These are phyloP conservation scores for Blastocystis sp. DNA, from an alignment of 352 stramenopile species.

Conservation along the genomic window DNA sequence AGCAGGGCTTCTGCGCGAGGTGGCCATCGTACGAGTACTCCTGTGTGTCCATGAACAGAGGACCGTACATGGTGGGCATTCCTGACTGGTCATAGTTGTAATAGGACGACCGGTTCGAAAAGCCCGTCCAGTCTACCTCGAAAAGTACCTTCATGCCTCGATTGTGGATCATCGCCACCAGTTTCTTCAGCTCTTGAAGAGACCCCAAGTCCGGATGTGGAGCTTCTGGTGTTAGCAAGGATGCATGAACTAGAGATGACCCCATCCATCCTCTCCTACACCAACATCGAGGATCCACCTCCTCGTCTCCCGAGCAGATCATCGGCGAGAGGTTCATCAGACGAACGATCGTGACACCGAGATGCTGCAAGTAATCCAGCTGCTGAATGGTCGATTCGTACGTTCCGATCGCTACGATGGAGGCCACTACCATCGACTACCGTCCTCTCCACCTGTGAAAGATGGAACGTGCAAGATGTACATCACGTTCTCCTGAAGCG, in stretches of 20 bases:
- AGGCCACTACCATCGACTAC: not conserved
- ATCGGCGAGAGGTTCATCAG: not conserved
- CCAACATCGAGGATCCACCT: not conserved
- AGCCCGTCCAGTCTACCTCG: conserved; percentile 18
- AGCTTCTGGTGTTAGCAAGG: not conserved
- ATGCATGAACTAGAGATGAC: not conserved
- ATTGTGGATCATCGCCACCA: not conserved
- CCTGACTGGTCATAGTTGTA: conserved; percentile 11
- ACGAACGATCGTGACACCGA: conserved; percentile 23
- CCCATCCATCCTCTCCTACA: not conserved
- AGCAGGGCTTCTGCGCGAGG: not conserved
- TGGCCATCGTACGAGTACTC: not conserved
- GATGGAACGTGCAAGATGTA: conserved; percentile 23
- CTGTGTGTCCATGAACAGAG: not conserved
- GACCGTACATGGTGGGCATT: not conserved
- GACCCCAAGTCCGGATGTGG: not conserved
- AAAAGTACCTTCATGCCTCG: not conserved
- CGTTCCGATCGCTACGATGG: not conserved
- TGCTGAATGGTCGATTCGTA: not conserved
- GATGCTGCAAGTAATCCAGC: not conserved
- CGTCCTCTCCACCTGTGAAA: not conserved
- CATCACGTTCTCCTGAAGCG: not conserved
- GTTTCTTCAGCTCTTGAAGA: not conserved
- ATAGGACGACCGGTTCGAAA: not conserved
- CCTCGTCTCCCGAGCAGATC: not conserved